A percentile compares a stretch with the other conserved stretches of the same genome.
Evolutionary conservation across 345 rosid genomes (phyloP).

Genomic region (Turritis glabra): DNA sequence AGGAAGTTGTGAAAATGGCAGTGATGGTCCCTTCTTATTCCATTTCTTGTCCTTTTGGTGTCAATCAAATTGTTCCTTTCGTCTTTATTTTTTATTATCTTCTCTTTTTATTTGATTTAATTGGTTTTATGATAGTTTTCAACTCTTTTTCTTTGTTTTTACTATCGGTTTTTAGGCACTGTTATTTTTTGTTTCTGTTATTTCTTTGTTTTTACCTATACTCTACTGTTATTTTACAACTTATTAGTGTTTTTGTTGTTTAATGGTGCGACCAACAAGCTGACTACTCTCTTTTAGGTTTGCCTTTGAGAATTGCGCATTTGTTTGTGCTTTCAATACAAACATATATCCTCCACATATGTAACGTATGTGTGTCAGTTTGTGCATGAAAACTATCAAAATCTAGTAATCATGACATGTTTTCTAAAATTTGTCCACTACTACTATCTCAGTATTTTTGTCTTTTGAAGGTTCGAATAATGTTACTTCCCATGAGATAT

Average conservation of each 20-base stretch:
- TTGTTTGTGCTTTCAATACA: slow-evolving; percentile 1
- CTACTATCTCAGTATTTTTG: not conserved
- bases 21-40: slow-evolving; percentile 43
- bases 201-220: no score
- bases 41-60: slow-evolving; percentile 38
- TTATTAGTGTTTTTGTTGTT: not conserved
- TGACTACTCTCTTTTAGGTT: slow-evolving; percentile 20
- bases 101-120: not conserved
- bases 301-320: slow-evolving; percentile 5
- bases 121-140: not conserved
- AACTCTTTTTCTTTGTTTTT: not conserved
- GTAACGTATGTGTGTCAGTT: not conserved
- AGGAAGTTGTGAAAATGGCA: slow-evolving; percentile 36
- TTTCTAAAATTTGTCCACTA: not conserved
- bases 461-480: not conserved
- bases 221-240: slow-evolving; percentile 19
- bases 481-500: not conserved
- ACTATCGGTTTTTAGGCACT: slow-evolving; percentile 2
- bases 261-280: slow-evolving; percentile 28
- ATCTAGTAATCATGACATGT: slow-evolving; percentile 1
- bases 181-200: no score
- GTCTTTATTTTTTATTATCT: slow-evolving; percentile 20
- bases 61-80: slow-evolving; percentile 31
- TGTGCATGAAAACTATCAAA: slow-evolving; percentile 16
- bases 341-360: not conserved